These are phyloP conservation scores for Ilyonectria destructans DNA, from an alignment of 2,329 filamentous ascomycete genomes.

Conservation along the genomic window DNA sequence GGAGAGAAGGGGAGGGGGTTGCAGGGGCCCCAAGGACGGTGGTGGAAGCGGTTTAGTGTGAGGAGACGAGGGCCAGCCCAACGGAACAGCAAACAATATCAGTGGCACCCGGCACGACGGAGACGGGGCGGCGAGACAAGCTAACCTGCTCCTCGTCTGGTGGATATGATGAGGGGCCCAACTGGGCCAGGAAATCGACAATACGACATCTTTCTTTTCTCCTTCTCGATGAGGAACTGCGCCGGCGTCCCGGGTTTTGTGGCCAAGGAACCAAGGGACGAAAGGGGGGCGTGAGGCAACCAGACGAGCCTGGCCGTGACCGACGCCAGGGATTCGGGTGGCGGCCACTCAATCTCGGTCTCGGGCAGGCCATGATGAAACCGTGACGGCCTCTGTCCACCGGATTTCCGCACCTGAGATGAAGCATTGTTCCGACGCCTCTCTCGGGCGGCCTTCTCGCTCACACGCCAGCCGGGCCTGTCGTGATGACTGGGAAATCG, in stretches of 20 bases:
- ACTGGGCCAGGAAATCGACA: slow-evolving; percentile 8
- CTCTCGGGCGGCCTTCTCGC: slow-evolving; percentile 1
- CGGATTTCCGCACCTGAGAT: slow-evolving; percentile 5
- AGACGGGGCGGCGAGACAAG: slow-evolving; percentile 15
- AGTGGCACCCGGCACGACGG: slow-evolving; percentile 19
- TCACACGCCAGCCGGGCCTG: background rate
- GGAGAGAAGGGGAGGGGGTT: slow-evolving; percentile 11
- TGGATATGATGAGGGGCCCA: slow-evolving; percentile 23
- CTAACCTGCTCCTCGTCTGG: slow-evolving; percentile 16
- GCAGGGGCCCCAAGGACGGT: slow-evolving; percentile 13
- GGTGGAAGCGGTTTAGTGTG: slow-evolving; percentile 31
- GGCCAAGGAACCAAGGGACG: slow-evolving; percentile 12
- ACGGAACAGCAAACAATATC: slow-evolving; percentile 21
- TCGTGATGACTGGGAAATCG: slow-evolving; percentile 2
- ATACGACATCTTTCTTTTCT: slow-evolving; percentile 19
- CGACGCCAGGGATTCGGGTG: slow-evolving; percentile 16
- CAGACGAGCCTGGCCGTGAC: slow-evolving; percentile 17
- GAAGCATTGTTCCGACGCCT: background rate
- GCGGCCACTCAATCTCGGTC: slow-evolving; percentile 23
- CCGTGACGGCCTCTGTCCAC: slow-evolving; percentile 23
- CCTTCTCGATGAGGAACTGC: slow-evolving; percentile 28
- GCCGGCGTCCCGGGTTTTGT: slow-evolving; percentile 29
- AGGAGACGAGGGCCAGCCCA: slow-evolving; percentile 29
- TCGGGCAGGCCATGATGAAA: slow-evolving; percentile 27
- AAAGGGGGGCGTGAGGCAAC: slow-evolving; percentile 18